A percentile compares a stretch with the other conserved stretches of the same genome.
Conservation (phyloP, 352 stramenopile genomes). For the Pythium rhizo-oryzae region DNA sequence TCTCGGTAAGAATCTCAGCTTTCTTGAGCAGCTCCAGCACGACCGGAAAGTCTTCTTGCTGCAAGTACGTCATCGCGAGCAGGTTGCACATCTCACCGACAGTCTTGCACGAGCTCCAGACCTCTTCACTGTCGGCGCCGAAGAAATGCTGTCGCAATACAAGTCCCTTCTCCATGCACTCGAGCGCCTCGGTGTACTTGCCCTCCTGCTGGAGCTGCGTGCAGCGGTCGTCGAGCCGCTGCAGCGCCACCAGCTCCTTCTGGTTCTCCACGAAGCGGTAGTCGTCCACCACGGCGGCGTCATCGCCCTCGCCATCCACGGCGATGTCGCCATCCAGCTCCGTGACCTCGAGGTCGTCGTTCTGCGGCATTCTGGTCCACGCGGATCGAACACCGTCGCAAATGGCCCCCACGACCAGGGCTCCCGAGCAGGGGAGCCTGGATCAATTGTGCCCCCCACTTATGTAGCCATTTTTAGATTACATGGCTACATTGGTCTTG, state of each 20-base stretch:
- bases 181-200: slow-evolving; percentile 92
- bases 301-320: slow-evolving; percentile 1
- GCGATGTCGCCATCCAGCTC: background rate
- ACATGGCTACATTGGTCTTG: slow-evolving; percentile 10
- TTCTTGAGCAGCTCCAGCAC: slow-evolving; percentile 94
- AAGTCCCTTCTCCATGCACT: slow-evolving; percentile 94
- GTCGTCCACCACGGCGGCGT: slow-evolving; percentile 29
- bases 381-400: no score
- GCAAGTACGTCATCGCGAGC: slow-evolving; percentile 95
- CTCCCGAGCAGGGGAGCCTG: no score
- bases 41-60: slow-evolving; percentile 93
- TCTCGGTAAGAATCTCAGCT: slow-evolving; percentile 93
- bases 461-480: slow-evolving; percentile 7
- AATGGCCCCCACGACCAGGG: no score
- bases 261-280: slow-evolving; percentile 67
- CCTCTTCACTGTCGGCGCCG: slow-evolving; percentile 89
- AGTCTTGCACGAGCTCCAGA: slow-evolving; percentile 90
- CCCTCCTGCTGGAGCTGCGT: slow-evolving; percentile 91
- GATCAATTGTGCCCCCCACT: background rate
- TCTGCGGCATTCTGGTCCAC: background rate
- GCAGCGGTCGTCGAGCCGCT: slow-evolving; percentile 90
- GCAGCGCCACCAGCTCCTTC: slow-evolving; percentile 88
- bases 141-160: slow-evolving; percentile 95
- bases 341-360: slow-evolving; percentile 25
- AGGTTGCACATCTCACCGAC: slow-evolving; percentile 96